Conservation (phyloP, 1,284 basidiomycete genomes). For the Sporisorium sorghi region DNA sequence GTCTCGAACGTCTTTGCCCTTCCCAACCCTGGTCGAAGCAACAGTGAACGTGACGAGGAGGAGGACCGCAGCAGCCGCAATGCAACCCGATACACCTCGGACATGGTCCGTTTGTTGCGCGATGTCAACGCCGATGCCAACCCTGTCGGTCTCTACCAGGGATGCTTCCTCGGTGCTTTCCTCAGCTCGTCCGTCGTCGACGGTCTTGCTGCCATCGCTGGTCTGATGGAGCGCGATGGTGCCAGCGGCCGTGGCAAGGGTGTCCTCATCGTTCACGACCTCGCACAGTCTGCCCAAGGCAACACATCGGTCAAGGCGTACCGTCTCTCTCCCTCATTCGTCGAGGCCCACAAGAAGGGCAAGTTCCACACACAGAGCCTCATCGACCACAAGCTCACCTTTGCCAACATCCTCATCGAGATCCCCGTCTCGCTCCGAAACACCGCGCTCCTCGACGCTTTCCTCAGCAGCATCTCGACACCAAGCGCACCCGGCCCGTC, state of each 20-base stretch:
- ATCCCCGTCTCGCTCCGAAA: slow-evolving; percentile 89
- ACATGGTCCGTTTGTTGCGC: slow-evolving; percentile 86
- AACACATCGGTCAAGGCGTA: slow-evolving; percentile 93
- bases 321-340: slow-evolving; percentile 83
- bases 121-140: slow-evolving; percentile 95
- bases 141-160: slow-evolving; percentile 96
- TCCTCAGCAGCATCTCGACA: slow-evolving; percentile 79
- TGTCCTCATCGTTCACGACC: slow-evolving; percentile 67
- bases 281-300: slow-evolving; percentile 75
- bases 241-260: slow-evolving; percentile 64
- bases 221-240: slow-evolving; percentile 67
- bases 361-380: slow-evolving; percentile 88
- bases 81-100: slow-evolving; percentile 77
- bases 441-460: slow-evolving; percentile 85
- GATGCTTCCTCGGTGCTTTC: slow-evolving; percentile 78
- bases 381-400: slow-evolving; percentile 85
- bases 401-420: slow-evolving; percentile 88
- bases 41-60: slow-evolving; percentile 60
- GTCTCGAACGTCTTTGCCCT: slow-evolving; percentile 66
- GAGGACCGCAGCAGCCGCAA: slow-evolving; percentile 61
- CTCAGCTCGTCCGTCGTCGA: slow-evolving; percentile 85
- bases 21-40: slow-evolving; percentile 54
- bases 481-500: slow-evolving; percentile 68
- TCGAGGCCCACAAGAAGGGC: slow-evolving; percentile 84
- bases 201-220: slow-evolving; percentile 72